Conservation (phyloP, 2,329 filamentous ascomycete genomes). For the Exophiala oligosperma region DNA sequence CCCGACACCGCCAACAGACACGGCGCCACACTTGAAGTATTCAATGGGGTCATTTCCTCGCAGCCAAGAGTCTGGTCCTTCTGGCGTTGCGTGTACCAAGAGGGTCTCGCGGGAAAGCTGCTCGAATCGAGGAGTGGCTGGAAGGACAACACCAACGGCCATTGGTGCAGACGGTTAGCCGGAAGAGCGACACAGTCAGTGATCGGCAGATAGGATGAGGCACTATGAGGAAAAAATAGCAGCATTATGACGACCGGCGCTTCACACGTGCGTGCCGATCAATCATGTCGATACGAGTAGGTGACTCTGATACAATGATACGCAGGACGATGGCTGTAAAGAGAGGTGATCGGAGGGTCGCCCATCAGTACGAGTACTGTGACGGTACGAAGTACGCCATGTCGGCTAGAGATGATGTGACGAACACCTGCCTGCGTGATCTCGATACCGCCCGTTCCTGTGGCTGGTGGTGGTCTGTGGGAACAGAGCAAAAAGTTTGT, state of each 20-base stretch:
- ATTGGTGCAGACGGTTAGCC: not conserved
- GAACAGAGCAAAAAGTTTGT: too few species aligned
- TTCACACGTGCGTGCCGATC: conserved; percentile 1
- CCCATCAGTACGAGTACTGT: too few species aligned
- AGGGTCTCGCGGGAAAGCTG: not conserved
- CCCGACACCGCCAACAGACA: not conserved
- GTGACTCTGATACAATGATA: too few species aligned
- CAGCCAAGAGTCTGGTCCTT: not conserved
- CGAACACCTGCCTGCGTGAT: not conserved
- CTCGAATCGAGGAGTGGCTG: not conserved
- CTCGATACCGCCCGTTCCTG: not conserved
- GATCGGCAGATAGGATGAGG: not conserved
- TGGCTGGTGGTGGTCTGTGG: not conserved
- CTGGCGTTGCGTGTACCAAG: not conserved
- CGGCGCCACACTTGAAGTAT: not conserved
- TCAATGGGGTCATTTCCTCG: not conserved
- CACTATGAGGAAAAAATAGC: not conserved
- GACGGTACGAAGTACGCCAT: too few species aligned
- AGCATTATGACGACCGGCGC: not conserved
- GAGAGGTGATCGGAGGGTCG: not conserved
- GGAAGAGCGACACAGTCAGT: not conserved
- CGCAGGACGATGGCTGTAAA: too few species aligned
- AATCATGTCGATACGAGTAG: too few species aligned
- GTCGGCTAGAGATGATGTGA: too few species aligned
- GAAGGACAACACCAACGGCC: not conserved